Evolutionary conservation across 2,329 filamentous ascomycete genomes (phyloP).

Genomic region (Pseudogymnoascus sp.): DNA sequence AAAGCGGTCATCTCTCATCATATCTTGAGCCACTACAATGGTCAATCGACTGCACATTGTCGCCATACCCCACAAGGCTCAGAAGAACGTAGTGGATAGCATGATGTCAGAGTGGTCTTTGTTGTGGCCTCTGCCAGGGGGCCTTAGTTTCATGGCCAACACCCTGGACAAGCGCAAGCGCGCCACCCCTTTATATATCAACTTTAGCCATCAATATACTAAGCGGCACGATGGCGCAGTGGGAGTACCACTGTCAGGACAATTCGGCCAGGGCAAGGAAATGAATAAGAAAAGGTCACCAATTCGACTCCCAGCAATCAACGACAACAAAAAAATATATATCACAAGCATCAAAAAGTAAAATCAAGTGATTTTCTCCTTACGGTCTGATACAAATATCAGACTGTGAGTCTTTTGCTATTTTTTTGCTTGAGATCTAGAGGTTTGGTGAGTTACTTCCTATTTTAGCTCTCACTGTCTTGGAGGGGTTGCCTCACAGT

Average conservation of each 20-base stretch:
- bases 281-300: neutral
- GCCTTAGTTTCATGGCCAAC: neutral
- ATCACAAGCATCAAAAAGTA: neutral
- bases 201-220: neutral
- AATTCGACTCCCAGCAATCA: neutral
- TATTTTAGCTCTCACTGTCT: neutral
- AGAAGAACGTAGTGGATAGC: neutral
- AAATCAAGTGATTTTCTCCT: neutral
- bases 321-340: neutral
- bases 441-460: neutral
- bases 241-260: neutral
- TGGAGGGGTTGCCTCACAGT: neutral
- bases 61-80: neutral
- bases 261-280: neutral
- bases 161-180: neutral
- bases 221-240: neutral
- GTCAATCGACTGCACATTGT: neutral
- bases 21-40: neutral
- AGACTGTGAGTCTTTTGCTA: conserved; percentile 1
- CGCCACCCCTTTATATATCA: neutral
- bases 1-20: neutral
- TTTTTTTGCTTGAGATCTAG: neutral
- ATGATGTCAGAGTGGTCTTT: conserved; percentile 1
- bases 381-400: neutral
- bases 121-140: neutral